Percentiles rank a stretch among this genome's conserved stretches.
These are phyloP conservation scores for Phalaenopsis equestris DNA, from an alignment of 106 monocot genomes.

Conservation along the genomic window DNA sequence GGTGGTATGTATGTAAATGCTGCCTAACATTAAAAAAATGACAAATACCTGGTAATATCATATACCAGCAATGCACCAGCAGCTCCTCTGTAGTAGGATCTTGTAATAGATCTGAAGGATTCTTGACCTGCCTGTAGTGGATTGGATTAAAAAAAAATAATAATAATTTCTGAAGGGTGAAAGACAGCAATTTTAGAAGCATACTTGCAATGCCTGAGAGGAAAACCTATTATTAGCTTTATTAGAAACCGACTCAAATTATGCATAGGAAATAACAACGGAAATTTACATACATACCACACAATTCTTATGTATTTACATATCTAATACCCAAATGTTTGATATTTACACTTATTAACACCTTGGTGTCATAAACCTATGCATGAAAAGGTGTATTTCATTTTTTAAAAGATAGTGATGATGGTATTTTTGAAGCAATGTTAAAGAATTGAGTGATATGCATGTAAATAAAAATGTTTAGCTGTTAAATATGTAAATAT, in stretches of 20 bases:
- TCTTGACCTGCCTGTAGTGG: constrained; percentile 37
- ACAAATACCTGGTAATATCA: constrained; percentile 39
- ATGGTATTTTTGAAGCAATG: too few relatives aligned
- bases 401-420: too few relatives aligned
- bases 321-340: too few relatives aligned
- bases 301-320: too few relatives aligned
- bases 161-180: neutral
- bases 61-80: constrained; percentile 47
- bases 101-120: constrained; percentile 55
- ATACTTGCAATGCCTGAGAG: neutral
- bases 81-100: constrained; percentile 56
- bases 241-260: too few relatives aligned
- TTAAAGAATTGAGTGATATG: too few relatives aligned
- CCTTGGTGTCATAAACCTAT: too few relatives aligned
- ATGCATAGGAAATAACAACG: neutral
- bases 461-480: too few relatives aligned
- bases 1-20: too few relatives aligned
- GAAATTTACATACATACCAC: neutral
- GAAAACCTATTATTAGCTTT: neutral
- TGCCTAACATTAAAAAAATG: neutral
- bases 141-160: neutral
- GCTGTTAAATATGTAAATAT: too few relatives aligned
- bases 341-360: too few relatives aligned
- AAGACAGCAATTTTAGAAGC: neutral
- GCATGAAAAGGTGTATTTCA: too few relatives aligned